Evolutionary conservation across 108 stramenopile species (phyloP).

Genomic region (Fragilariopsis cylindrus): DNA sequence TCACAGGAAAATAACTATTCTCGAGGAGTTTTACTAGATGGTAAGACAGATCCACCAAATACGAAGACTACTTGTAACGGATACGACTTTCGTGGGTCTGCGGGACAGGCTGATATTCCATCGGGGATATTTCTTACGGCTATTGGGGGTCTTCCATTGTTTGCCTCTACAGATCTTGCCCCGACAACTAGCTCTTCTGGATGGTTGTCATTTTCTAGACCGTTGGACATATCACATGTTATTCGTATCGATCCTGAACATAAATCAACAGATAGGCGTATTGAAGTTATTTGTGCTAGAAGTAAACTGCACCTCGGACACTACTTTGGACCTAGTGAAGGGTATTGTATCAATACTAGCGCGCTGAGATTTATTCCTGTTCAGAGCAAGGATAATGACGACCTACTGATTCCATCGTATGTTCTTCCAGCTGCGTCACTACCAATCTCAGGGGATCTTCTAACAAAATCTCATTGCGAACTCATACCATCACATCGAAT

Average conservation of each 20-base stretch:
- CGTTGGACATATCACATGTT: conserved; percentile 22
- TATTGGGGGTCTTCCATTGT: conserved; percentile 30
- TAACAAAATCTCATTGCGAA: not conserved
- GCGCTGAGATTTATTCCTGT: conserved; percentile 20
- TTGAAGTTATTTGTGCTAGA: conserved; percentile 32
- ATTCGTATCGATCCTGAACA: not conserved
- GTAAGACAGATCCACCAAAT: conserved; percentile 28
- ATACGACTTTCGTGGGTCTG: conserved; percentile 15
- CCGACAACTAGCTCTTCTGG: conserved; percentile 30
- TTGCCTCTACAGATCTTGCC: conserved; percentile 24
- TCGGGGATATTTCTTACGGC: conserved; percentile 32
- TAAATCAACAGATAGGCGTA: conserved; percentile 19
- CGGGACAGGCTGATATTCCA: conserved; percentile 4
- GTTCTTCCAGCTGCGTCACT: not conserved
- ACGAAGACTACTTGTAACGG: conserved; percentile 32
- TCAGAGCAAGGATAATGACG: not conserved
- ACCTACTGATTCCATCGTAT: not conserved
- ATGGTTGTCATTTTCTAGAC: conserved; percentile 35
- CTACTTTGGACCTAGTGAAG: conserved; percentile 33
- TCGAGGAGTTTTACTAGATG: conserved; percentile 25
- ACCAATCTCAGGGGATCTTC: not conserved
- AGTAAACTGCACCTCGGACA: conserved; percentile 29
- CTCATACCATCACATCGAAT: conserved; percentile 5
- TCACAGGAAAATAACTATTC: conserved; percentile 12
- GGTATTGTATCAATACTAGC: conserved; percentile 41